Evolutionary conservation across 2,329 filamentous ascomycete species (phyloP).

Genomic region (Claviceps capensis): DNA sequence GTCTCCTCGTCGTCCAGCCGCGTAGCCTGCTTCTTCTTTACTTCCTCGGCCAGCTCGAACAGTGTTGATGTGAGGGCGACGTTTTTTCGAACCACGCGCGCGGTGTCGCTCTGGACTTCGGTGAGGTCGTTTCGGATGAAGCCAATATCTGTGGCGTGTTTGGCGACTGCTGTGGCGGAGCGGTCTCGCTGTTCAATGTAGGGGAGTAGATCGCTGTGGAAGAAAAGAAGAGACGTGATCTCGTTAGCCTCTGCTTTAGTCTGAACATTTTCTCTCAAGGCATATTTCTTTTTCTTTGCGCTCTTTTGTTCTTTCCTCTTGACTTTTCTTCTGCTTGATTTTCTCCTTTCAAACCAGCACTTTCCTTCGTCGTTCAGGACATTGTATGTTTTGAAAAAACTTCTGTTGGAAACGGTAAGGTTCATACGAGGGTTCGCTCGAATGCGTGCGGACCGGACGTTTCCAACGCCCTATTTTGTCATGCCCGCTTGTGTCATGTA

Average conservation of each 20-base stretch:
- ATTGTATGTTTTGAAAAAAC: too few species aligned
- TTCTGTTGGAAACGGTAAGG: too few species aligned
- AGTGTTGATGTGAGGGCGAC: conserved; percentile 47
- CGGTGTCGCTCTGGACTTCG: conserved; percentile 42
- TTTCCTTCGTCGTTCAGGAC: too few species aligned
- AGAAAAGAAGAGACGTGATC: neutral
- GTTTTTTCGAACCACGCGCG: conserved; percentile 45
- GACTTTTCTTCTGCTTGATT: too few species aligned
- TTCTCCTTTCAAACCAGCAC: neutral
- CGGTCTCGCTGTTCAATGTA: conserved; percentile 54
- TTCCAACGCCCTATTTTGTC: too few species aligned
- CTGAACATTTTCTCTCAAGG: neutral
- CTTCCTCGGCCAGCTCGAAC: conserved; percentile 46
- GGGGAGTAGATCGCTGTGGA: conserved; percentile 49
- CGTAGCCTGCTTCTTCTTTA: conserved; percentile 37
- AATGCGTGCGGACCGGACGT: too few species aligned
- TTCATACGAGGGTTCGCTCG: too few species aligned
- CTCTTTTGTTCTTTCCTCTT: too few species aligned
- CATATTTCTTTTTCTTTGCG: too few species aligned
- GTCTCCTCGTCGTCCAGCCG: conserved; percentile 38
- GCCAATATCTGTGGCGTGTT: conserved; percentile 39
- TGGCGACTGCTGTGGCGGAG: conserved; percentile 48
- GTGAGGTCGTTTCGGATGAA: conserved; percentile 38
- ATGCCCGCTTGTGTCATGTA: neutral
- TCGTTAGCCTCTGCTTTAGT: neutral